Evolutionary conservation across 106 monocot species (phyloP), one percentile per base, ranked within the genome.

Genomic region (Dendrobium nobile): DNA sequence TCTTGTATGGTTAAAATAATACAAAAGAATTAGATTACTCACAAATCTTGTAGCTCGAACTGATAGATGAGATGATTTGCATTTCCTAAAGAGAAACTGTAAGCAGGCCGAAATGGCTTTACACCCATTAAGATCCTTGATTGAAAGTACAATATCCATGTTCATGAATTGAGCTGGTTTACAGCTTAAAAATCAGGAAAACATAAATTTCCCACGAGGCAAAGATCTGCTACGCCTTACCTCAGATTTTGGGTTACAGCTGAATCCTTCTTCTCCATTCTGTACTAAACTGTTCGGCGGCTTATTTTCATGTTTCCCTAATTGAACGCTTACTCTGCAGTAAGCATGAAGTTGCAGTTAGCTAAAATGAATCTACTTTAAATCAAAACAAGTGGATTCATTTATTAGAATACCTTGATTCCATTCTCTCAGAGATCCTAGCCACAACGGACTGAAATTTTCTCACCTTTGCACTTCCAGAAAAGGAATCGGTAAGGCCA

Each of bases 181-280:
- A 58, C 58, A 58, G 58, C 58, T 58, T 58, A 44, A 44, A 78
- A 81, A 59, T 70, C 86, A 82, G 54, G 67, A 74, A 40, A 67
- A 0, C 4, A 20, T 61, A 24, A 83, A 47, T 77, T 73, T 86
- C 58, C 83, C 83, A 59, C 83, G 83, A 72, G 86, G 77, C 58
- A 83, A 73, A 64, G 86, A 80, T 77, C 75, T 80, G 31, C 86
- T 86, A n/a, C 80, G 67, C 19, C 80, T 83, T 2, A 45, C 8
- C 13, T 80, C 80, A 20, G 77, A 47, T 15, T 55, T 77, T 22
- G 47, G 8, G 9, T 45, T 13, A n/a, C n/a, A 37, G 37, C 75
- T 67, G 43, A 20, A 61, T 2, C 59, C 58, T 76, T 67, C 80
- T 24, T 85, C 81, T 31, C 18, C 19, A 45, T 73, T 59, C 3